Conservation (phyloP, 2,329 filamentous ascomycete species). For the Aureobasidium sp. region DNA sequence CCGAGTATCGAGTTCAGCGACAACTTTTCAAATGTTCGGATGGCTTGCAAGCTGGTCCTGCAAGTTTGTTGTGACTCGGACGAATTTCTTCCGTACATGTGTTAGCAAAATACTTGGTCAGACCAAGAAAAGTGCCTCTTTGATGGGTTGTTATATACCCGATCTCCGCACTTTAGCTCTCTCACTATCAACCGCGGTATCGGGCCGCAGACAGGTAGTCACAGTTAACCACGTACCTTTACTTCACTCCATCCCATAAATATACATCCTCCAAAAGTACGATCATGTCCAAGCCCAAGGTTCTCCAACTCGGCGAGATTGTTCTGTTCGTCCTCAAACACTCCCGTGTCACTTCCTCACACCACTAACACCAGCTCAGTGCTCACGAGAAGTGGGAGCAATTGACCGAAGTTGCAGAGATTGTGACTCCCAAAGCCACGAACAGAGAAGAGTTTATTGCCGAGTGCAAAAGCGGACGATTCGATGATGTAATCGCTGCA, state of each 20-base stretch:
- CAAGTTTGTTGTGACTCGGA: not conserved
- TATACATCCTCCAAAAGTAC: not conserved
- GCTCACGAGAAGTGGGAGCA: slow-evolving; percentile 57
- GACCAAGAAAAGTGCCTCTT: not conserved
- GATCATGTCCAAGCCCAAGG: slow-evolving; percentile 43
- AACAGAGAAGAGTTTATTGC: slow-evolving; percentile 59
- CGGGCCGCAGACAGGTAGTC: not conserved
- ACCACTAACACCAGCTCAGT: slow-evolving; percentile 30
- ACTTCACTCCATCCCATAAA: not conserved
- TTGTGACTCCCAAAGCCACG: slow-evolving; percentile 52
- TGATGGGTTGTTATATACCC: not conserved
- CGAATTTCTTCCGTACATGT: not conserved
- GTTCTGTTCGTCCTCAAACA: slow-evolving; percentile 41
- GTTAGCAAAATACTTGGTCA: not conserved
- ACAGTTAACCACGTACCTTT: not conserved
- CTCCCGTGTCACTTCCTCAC: not conserved
- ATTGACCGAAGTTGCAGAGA: slow-evolving; percentile 53
- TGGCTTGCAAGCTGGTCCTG: not conserved
- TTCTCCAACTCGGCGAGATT: slow-evolving; percentile 55
- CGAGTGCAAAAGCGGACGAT: slow-evolving; percentile 55
- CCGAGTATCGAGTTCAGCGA: not conserved
- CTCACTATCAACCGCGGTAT: slow-evolving; percentile 3
- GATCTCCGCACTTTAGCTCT: not conserved
- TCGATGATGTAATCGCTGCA: slow-evolving; percentile 56
- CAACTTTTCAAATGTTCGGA: no score